Evolutionary conservation across 2,329 filamentous ascomycete genomes (phyloP).

Genomic region (Thermoascus crustaceus): DNA sequence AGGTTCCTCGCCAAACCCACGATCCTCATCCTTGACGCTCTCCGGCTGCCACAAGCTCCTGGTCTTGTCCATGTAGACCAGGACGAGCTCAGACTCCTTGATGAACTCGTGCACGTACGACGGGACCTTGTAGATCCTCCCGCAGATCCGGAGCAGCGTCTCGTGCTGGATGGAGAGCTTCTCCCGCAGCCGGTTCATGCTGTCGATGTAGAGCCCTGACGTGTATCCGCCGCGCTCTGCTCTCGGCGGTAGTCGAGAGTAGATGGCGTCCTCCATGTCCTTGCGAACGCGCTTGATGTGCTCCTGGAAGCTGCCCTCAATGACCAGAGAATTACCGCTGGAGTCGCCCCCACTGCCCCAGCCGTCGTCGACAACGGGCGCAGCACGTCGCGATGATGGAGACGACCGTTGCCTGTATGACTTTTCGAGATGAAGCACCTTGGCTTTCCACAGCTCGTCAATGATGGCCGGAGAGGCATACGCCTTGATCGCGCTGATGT

Average conservation of each 20-base stretch:
- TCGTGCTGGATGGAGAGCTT: neutral
- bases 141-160: neutral
- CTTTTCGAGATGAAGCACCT: constrained; percentile 6
- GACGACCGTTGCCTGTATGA: neutral
- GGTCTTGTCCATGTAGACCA: neutral
- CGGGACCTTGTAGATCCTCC: neutral
- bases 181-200: neutral
- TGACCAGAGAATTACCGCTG: too few relatives aligned
- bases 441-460: constrained; percentile 6
- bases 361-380: neutral
- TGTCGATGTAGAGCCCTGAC: neutral
- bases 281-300: neutral
- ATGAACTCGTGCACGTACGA: neutral
- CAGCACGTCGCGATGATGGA: neutral
- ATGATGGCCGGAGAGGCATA: constrained; percentile 1
- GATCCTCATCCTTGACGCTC: too few relatives aligned
- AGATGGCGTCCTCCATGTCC: neutral
- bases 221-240: neutral
- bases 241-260: neutral
- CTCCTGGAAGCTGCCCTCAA: neutral
- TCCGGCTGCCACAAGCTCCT: neutral
- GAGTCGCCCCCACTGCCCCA: neutral
- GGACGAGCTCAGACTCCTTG: neutral
- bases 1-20: neutral
- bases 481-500: constrained; percentile 3